phyloP scores from a whole-genome alignment of 2,329 filamentous ascomycete genomes.

The Fusarium papillatum region DNA sequence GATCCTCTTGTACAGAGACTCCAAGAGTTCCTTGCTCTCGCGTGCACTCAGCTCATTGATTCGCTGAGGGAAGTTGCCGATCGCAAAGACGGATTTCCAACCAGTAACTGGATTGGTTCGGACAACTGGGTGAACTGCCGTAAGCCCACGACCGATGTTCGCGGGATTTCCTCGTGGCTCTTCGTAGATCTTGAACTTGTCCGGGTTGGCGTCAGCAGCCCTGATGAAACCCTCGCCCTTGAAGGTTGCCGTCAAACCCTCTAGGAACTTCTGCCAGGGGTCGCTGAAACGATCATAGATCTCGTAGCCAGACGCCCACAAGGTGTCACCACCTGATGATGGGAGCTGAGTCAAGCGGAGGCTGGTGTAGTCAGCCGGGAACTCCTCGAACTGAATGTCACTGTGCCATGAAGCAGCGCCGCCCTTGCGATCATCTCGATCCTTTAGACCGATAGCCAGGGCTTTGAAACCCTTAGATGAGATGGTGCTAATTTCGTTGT shows the following conservation, averaged over 20 bases:
- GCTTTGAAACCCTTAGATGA: constrained; percentile 51
- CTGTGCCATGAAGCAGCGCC: constrained; percentile 55
- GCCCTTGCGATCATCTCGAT: constrained; percentile 44
- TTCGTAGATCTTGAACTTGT: constrained; percentile 49
- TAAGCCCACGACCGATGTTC: constrained; percentile 64
- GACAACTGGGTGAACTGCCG: constrained; percentile 67
- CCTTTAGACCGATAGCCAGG: constrained; percentile 6
- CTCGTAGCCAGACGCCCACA: constrained; percentile 73
- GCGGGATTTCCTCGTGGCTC: constrained; percentile 48
- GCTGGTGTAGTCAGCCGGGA: constrained; percentile 69
- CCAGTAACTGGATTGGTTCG: constrained; percentile 74
- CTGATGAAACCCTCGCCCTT: constrained; percentile 33
- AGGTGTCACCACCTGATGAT: constrained; percentile 67
- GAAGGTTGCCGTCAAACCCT: constrained; percentile 64
- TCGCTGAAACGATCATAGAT: constrained; percentile 68
- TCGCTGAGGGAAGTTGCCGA: constrained; percentile 56
- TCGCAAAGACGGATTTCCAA: constrained; percentile 64
- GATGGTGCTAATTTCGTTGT: constrained; percentile 72
- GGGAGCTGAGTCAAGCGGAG: constrained; percentile 67
- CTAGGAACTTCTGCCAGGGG: constrained; percentile 65
- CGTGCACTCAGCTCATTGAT: constrained; percentile 59
- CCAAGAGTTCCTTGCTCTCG: constrained; percentile 57
- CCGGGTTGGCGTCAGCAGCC: constrained; percentile 43
- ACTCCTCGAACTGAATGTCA: constrained; percentile 71
- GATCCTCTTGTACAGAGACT: constrained; percentile 57